Percentiles rank a stretch among this genome's conserved stretches.
Conservation (phyloP, 108 stramenopile species). For the Fragilariopsis cylindrus region DNA sequence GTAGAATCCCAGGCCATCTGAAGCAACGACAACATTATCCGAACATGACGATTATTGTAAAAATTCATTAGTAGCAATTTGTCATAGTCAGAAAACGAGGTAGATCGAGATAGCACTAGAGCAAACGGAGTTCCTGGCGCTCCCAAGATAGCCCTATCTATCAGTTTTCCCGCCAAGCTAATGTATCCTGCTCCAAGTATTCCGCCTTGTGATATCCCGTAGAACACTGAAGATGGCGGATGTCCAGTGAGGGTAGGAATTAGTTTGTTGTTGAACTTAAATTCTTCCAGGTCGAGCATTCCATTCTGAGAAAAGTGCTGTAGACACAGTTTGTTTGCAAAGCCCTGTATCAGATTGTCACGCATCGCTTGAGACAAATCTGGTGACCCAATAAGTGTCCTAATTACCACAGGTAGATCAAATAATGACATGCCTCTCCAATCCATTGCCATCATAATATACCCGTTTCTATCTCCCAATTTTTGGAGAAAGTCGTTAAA, state of each 20-base stretch:
- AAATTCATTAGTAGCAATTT: conserved; percentile 55
- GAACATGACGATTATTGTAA: conserved; percentile 67
- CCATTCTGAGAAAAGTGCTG: conserved; percentile 51
- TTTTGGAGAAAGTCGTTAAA: conserved; percentile 27
- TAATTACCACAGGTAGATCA: conserved; percentile 57
- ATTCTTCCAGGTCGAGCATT: conserved; percentile 28
- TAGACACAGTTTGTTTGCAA: conserved; percentile 51
- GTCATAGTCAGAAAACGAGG: conserved; percentile 63
- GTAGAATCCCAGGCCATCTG: conserved; percentile 80
- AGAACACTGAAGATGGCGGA: conserved; percentile 45
- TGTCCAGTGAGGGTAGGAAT: conserved; percentile 14
- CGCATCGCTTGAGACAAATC: conserved; percentile 43
- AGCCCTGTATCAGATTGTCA: conserved; percentile 66
- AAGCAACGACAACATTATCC: conserved; percentile 55
- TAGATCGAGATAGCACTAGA: conserved; percentile 57
- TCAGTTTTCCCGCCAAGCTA: conserved; percentile 40
- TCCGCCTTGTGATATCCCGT: conserved; percentile 81
- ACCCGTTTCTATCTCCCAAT: conserved; percentile 61
- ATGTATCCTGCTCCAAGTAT: conserved; percentile 73
- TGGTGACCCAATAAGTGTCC: conserved; percentile 43
- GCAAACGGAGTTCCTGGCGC: conserved; percentile 78
- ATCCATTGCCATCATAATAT: conserved; percentile 61
- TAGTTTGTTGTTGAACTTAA: neutral
- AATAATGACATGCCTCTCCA: conserved; percentile 75
- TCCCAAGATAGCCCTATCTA: conserved; percentile 65